A percentile compares a stretch with the other conserved stretches of the same genome.
Conservation (phyloP, 371 early-diverging fungal genomes). For the Mucor mucedo region DNA sequence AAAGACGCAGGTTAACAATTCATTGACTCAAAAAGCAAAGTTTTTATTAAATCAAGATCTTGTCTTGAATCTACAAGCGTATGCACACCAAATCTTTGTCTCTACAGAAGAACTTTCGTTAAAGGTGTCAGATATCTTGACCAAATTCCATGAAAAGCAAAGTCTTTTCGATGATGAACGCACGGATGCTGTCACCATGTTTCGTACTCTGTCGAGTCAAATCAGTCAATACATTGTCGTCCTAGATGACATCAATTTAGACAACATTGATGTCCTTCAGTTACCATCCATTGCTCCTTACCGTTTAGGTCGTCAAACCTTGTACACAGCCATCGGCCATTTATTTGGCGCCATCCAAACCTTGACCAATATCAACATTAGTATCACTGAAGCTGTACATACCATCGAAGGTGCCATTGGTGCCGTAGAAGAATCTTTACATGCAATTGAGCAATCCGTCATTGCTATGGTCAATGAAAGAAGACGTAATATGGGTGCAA, state of each 20-base stretch:
- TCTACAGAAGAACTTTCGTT: constrained; percentile 32
- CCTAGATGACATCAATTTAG: constrained; percentile 38
- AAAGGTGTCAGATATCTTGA: constrained; percentile 3
- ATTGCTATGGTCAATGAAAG: constrained; percentile 30
- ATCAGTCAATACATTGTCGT: constrained; percentile 41
- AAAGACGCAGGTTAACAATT: constrained; percentile 3
- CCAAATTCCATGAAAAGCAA: constrained; percentile 5
- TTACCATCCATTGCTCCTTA: constrained; percentile 39
- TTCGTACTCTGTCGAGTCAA: constrained; percentile 46
- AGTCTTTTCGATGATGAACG: constrained; percentile 11
- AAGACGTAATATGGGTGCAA: constrained; percentile 13
- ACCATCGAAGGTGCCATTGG: constrained; percentile 13
- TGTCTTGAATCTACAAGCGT: constrained; percentile 37
- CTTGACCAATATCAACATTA: constrained; percentile 34
- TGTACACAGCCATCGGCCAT: constrained; percentile 69
- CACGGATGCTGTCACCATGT: constrained; percentile 37
- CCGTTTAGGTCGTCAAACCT: constrained; percentile 58
- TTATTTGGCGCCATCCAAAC: constrained; percentile 65
- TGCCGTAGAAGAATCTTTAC: constrained; percentile 18
- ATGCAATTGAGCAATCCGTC: constrained; percentile 22
- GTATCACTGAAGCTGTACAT: constrained; percentile 22
- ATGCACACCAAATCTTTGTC: constrained; percentile 41
- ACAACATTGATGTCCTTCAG: constrained; percentile 25
- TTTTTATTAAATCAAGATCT: constrained; percentile 43
- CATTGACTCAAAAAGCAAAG: constrained; percentile 15